Conservation (phyloP, 768 basidiomycete genomes). For the Auricularia cornea region DNA sequence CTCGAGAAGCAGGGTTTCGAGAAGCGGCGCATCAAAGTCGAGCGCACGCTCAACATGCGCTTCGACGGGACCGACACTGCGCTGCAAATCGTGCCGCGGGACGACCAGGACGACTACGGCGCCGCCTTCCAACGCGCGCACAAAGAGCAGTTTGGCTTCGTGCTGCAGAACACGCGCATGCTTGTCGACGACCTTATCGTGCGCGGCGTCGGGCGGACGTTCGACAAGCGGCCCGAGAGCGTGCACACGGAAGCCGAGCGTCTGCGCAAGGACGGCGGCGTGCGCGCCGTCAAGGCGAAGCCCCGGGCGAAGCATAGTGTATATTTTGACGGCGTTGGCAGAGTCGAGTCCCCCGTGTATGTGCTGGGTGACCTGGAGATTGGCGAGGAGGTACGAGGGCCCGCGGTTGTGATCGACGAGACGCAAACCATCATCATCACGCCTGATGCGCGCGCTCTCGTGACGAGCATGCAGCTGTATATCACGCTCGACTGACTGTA, state of each 20-base stretch:
- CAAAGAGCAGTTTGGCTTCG: constrained; percentile 85
- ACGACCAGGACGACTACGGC: constrained; percentile 49
- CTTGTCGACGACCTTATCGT: constrained; percentile 93
- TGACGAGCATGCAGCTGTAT: constrained; percentile 62
- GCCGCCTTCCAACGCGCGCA: constrained; percentile 73
- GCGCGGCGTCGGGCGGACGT: constrained; percentile 86
- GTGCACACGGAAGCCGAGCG: constrained; percentile 66
- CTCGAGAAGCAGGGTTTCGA: constrained; percentile 78
- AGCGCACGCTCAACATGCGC: constrained; percentile 85
- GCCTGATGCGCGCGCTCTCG: constrained; percentile 55
- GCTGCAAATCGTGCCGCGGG: constrained; percentile 66
- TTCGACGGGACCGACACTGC: constrained; percentile 92
- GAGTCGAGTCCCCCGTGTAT: constrained; percentile 75
- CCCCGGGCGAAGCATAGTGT: constrained; percentile 44
- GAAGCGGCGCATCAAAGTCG: constrained; percentile 58
- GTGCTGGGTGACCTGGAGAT: constrained; percentile 53
- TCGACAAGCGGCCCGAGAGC: constrained; percentile 68
- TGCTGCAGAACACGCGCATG: constrained; percentile 73
- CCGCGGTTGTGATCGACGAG: constrained; percentile 90
- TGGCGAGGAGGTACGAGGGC: constrained; percentile 71
- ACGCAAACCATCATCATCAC: constrained; percentile 93
- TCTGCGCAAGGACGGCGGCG: constrained; percentile 36
- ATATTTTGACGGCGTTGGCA: constrained; percentile 75
- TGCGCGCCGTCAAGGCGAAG: constrained; percentile 37
- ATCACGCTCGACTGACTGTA: constrained; percentile 31